These are phyloP conservation scores for Domatiomyces catenatus DNA, from an alignment of 2,329 filamentous ascomycete species.

Conservation along the genomic window DNA sequence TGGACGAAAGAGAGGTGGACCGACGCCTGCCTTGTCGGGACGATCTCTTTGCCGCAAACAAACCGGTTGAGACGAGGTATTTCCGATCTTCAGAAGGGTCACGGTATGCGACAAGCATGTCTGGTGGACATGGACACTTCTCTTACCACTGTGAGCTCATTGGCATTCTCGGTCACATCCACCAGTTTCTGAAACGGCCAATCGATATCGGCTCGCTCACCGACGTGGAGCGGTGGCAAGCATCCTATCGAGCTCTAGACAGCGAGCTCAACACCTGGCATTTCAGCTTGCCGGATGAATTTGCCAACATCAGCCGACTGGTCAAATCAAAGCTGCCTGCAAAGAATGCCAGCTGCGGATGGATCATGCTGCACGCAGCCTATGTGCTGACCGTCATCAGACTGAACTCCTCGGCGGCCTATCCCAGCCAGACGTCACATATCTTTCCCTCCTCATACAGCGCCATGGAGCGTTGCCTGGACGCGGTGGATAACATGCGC, in stretches of 20 bases:
- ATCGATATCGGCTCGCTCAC: constrained; percentile 72
- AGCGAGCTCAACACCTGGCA: constrained; percentile 69
- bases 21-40: constrained; percentile 74
- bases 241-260: constrained; percentile 72
- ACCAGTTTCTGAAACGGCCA: constrained; percentile 74
- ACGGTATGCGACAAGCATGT: constrained; percentile 51
- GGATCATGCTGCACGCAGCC: constrained; percentile 82
- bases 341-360: constrained; percentile 61
- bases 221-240: constrained; percentile 82
- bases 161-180: constrained; percentile 72
- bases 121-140: constrained; percentile 74
- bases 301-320: constrained; percentile 66
- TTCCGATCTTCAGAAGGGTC: constrained; percentile 45
- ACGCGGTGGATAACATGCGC: constrained; percentile 68
- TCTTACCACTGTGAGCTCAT: constrained; percentile 83
- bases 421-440: constrained; percentile 72
- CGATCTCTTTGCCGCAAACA: constrained; percentile 69
- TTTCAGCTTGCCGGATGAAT: constrained; percentile 65
- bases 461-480: constrained; percentile 67
- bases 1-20: constrained; percentile 82
- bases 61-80: constrained; percentile 70
- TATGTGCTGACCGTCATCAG: constrained; percentile 86
- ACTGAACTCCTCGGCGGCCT: constrained; percentile 80
- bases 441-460: constrained; percentile 83
- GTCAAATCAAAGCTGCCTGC: constrained; percentile 50